Evolutionary conservation across 495 filamentous ascomycete genomes (phyloP), one percentile per base, ranked within the genome.

Genomic region (Hyaloscypha finlandica): DNA sequence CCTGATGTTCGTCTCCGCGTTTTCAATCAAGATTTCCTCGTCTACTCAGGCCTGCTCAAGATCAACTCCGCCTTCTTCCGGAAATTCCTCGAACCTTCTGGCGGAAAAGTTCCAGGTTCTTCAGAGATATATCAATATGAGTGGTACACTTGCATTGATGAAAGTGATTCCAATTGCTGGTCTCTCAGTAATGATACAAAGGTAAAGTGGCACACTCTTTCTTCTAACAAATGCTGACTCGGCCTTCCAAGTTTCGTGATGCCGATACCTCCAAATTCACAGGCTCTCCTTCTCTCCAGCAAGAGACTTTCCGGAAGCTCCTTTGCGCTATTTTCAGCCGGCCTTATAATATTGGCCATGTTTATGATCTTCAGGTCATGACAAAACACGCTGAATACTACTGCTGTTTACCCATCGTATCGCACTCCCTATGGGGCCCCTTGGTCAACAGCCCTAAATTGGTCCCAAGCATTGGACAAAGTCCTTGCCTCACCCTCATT

Each of bases 21-120:
- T 9, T 69, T 69, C 30, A 19, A 65, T 32, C 67, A 60, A 20
- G 67, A 69, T n/a, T 69, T 69, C 30, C 62, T 42, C n/a, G 67
- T 69, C 11, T 6, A 6, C 19, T 64, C 67, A 19, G 12, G 29
- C 4, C 5, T 37, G 9, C 25, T 69, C 4, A 59, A 61, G 29
- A 19, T 60, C 9, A 20, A 69, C 30, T 64, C 67, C 3, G 48
- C 8, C 29, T 69, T 64, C 61, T 69, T 69, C 29, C 67, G 58
- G 4, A 61, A 20, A 9, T 69, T 64, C 35, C 30, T 69, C 8
- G 61, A 69, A 9, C 57, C 67, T 22, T n/a, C 8, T 22, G 52
- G 25, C 3, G 48, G 25, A 30, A 31, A 22, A 20, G 20, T 19
- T 19, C 54, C 60, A 14, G 11, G 51, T 22, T 64, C 60, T 22